A percentile compares a stretch with the other conserved stretches of the same genome.
Conservation (phyloP, 2,329 filamentous ascomycete genomes). For the Geosmithia morbida region DNA sequence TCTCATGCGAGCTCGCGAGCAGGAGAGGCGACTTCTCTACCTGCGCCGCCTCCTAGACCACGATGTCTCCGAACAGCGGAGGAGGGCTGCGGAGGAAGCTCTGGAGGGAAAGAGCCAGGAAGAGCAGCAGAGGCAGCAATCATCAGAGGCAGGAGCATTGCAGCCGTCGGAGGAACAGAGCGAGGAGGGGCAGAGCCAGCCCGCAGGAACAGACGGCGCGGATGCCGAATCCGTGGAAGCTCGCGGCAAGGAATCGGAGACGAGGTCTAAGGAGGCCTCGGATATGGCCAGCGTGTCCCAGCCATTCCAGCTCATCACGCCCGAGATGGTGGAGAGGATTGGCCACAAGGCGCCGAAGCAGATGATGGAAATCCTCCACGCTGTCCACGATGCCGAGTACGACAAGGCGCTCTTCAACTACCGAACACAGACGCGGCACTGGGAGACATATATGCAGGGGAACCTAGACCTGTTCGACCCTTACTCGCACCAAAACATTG, state of each 20-base stretch:
- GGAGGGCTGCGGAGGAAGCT: not conserved
- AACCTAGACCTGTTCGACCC: slow-evolving; percentile 87
- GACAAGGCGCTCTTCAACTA: slow-evolving; percentile 92
- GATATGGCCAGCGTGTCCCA: slow-evolving; percentile 24
- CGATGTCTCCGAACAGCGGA: slow-evolving; percentile 9
- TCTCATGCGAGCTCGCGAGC: slow-evolving; percentile 79
- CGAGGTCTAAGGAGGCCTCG: not conserved
- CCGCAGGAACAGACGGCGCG: not conserved
- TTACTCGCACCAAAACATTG: slow-evolving; percentile 90
- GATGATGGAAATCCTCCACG: slow-evolving; percentile 85
- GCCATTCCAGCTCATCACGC: slow-evolving; percentile 80
- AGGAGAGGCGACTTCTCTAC: slow-evolving; percentile 72
- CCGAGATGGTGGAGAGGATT: slow-evolving; percentile 85
- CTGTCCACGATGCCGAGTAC: slow-evolving; percentile 92
- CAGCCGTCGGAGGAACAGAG: not conserved
- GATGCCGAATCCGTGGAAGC: not conserved
- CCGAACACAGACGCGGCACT: slow-evolving; percentile 84
- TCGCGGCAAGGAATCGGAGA: not conserved
- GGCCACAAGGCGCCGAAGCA: slow-evolving; percentile 69
- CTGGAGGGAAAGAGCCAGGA: not conserved
- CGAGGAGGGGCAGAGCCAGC: not conserved
- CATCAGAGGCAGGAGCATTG: not conserved
- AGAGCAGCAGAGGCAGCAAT: not conserved
- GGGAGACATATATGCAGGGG: slow-evolving; percentile 87
- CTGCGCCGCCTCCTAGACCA: slow-evolving; percentile 74